These are phyloP conservation scores for Chalciporus sphaerocephalus DNA, from an alignment of 768 basidiomycete species.

Conservation along the genomic window DNA sequence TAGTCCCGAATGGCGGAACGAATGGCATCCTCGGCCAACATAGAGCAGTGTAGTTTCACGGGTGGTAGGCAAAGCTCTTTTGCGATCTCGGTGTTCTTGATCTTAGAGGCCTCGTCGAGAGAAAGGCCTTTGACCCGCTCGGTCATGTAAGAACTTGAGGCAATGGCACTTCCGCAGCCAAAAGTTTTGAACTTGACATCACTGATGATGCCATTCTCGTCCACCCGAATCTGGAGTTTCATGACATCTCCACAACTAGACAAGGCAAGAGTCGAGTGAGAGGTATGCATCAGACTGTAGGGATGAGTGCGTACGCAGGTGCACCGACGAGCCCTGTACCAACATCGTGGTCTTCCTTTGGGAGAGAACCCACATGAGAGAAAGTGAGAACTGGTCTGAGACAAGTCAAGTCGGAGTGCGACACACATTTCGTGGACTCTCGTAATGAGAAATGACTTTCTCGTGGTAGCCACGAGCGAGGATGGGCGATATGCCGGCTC, in stretches of 20 bases:
- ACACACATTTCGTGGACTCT: conserved; percentile 93
- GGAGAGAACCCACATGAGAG: conserved; percentile 87
- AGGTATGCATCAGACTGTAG: conserved; percentile 4
- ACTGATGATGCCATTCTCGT: conserved; percentile 90
- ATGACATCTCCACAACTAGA: conserved; percentile 94
- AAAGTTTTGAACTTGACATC: conserved; percentile 99
- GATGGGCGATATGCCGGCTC: conserved; percentile 44
- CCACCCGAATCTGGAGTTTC: conserved; percentile 98
- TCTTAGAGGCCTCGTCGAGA: conserved; percentile 89
- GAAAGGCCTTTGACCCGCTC: conserved; percentile 95
- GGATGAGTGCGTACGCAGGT: conserved; percentile 67
- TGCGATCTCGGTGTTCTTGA: conserved; percentile 99
- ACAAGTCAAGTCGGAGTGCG: conserved; percentile 30
- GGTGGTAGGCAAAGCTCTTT: conserved; percentile 94
- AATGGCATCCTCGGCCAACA: conserved; percentile 98
- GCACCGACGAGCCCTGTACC: conserved; percentile 98
- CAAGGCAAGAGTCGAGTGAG: conserved; percentile 11
- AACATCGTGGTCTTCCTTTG: conserved; percentile 86
- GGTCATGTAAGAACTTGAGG: conserved; percentile 97
- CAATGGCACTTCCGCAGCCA: conserved; percentile 97
- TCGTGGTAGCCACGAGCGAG: conserved; percentile 81
- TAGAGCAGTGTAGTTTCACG: conserved; percentile 93
- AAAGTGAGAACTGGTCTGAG: conserved; percentile 34
- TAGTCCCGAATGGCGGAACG: conserved; percentile 97
- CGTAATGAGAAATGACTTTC: conserved; percentile 97